These are phyloP conservation scores for Pouteria glomerata DNA, from an alignment of 148 eudicot species.

Conservation along the genomic window DNA sequence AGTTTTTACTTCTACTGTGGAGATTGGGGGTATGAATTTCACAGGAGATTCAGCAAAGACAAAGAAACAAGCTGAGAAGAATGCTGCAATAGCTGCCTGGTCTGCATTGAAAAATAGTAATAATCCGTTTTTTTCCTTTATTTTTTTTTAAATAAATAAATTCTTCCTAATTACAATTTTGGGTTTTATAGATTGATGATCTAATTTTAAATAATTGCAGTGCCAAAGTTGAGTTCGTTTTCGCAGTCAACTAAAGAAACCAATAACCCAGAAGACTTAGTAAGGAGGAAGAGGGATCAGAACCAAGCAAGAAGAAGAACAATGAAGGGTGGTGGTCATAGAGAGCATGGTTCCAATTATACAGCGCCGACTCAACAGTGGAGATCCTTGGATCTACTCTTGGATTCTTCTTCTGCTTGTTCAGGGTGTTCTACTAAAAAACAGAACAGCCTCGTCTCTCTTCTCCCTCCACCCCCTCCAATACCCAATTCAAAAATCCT, in stretches of 20 bases:
- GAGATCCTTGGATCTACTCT: conserved; percentile 16
- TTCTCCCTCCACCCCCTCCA: conserved; percentile 49
- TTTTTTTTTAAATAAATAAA: background rate
- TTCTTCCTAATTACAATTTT: background rate
- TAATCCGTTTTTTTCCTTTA: too few relatives aligned
- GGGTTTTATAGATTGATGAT: background rate
- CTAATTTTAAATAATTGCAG: conserved; percentile 14
- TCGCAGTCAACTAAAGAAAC: conserved; percentile 18
- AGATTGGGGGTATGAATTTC: conserved; percentile 44
- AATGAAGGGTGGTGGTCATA: background rate
- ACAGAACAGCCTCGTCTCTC: conserved; percentile 32
- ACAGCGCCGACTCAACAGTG: background rate
- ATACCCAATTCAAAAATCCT: conserved; percentile 40
- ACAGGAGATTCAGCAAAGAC: conserved; percentile 49
- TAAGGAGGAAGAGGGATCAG: conserved; percentile 20
- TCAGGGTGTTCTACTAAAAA: background rate
- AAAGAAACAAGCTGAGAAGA: conserved; percentile 62
- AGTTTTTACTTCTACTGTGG: conserved; percentile 48
- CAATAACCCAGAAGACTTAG: conserved; percentile 13
- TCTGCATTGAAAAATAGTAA: conserved; percentile 39
- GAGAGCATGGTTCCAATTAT: conserved; percentile 3
- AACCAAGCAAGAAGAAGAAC: conserved; percentile 19
- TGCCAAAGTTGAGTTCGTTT: conserved; percentile 26
- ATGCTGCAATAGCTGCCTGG: conserved; percentile 70
- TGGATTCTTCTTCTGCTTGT: background rate